A percentile compares a stretch with the other conserved stretches of the same genome.
Conservation (phyloP, 2,329 filamentous ascomycete genomes). For the Ilyonectria sp. region DNA sequence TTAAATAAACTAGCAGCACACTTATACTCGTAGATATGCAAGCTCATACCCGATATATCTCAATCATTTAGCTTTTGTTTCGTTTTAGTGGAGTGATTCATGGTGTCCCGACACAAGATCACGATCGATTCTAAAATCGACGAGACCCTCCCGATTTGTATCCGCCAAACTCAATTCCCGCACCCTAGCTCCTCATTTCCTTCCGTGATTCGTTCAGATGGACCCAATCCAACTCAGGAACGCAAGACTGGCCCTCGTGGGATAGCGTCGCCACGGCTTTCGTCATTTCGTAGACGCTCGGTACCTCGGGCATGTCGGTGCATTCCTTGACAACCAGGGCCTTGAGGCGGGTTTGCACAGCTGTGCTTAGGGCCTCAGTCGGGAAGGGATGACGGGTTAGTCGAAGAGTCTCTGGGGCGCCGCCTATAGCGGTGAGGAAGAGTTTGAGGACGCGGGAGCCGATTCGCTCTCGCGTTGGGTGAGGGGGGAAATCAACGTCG, state of each 20-base stretch:
- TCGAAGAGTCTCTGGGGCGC: constrained; percentile 11
- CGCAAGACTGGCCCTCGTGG: not conserved
- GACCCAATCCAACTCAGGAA: not conserved
- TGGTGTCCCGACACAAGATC: not conserved
- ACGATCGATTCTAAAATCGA: not conserved
- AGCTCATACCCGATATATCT: too few relatives aligned
- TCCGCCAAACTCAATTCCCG: not conserved
- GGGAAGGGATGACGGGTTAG: constrained; percentile 18
- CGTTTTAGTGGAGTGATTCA: too few relatives aligned
- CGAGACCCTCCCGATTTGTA: not conserved
- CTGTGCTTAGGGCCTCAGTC: not conserved
- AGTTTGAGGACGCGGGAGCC: not conserved
- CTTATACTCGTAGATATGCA: too few relatives aligned
- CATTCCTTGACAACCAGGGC: constrained; percentile 8
- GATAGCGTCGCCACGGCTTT: not conserved
- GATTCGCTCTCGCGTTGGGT: not conserved
- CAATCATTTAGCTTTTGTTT: too few relatives aligned
- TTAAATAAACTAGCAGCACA: too few relatives aligned
- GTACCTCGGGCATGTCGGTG: constrained; percentile 1
- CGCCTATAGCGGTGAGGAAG: constrained; percentile 10
- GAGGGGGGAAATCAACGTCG: constrained; percentile 11
- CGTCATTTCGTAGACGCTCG: not conserved
- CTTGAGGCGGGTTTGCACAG: constrained; percentile 8
- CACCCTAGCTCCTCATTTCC: not conserved
- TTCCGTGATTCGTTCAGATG: not conserved